Conservation (phyloP, 2,329 filamentous ascomycete species). For the Alternaria viburni region DNA sequence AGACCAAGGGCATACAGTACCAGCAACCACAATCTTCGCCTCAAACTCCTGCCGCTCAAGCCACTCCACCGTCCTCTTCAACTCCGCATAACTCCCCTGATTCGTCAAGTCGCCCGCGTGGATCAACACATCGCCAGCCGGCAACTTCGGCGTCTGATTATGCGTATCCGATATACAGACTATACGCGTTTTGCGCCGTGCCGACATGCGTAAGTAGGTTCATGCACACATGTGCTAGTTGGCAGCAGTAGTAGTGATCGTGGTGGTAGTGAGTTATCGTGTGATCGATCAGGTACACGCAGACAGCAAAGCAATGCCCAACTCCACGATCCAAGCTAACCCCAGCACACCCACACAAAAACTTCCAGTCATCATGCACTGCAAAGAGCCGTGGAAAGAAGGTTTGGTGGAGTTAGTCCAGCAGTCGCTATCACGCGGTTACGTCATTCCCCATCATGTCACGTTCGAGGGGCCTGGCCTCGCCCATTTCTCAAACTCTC, state of each 20-base stretch:
- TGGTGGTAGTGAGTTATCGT: not conserved
- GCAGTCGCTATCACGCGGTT: not conserved
- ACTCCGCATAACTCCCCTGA: constrained; percentile 65
- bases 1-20: constrained; percentile 47
- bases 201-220: not conserved
- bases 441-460: not conserved
- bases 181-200: constrained; percentile 60
- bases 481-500: not conserved
- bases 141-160: constrained; percentile 68
- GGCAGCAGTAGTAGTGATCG: not conserved
- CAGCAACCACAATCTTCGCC: constrained; percentile 72
- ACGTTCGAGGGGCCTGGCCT: not conserved
- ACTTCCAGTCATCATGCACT: not conserved
- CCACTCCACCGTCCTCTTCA: constrained; percentile 69
- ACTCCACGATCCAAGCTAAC: not conserved
- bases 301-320: not conserved
- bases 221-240: not conserved
- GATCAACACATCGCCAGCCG: constrained; percentile 74
- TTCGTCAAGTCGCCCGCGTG: constrained; percentile 81
- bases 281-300: not conserved
- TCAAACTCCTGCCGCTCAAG: constrained; percentile 71
- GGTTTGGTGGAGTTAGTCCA: not conserved
- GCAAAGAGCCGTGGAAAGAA: not conserved
- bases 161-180: constrained; percentile 82
- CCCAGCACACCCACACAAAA: not conserved